These are phyloP conservation scores for Apiospora phragmitis DNA, from an alignment of 2,329 filamentous ascomycete genomes.

Conservation along the genomic window DNA sequence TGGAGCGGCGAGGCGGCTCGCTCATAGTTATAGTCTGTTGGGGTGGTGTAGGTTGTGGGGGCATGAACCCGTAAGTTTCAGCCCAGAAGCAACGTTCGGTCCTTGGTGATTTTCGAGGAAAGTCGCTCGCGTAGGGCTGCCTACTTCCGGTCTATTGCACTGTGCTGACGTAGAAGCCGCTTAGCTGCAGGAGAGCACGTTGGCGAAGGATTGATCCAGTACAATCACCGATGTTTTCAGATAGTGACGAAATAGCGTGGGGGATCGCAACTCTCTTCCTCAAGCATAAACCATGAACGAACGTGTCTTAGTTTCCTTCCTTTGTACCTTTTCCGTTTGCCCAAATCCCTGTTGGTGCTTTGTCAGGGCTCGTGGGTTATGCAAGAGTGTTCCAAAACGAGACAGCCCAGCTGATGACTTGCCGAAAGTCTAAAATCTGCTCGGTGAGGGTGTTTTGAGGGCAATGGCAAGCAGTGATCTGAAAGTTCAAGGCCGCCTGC, in stretches of 20 bases:
- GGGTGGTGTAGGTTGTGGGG: slow-evolving; percentile 13
- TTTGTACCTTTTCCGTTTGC: neutral
- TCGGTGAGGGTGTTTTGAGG: neutral
- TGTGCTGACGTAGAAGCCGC: neutral
- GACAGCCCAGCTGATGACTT: neutral
- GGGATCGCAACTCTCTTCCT: slow-evolving; percentile 6
- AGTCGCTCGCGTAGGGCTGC: slow-evolving; percentile 1
- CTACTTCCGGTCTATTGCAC: neutral
- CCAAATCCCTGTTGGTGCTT: neutral
- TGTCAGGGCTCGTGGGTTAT: slow-evolving; percentile 4
- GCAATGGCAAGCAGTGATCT: neutral
- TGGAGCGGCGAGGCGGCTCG: slow-evolving; percentile 41
- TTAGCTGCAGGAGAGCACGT: neutral
- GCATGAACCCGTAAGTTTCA: slow-evolving; percentile 19
- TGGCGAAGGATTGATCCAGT: slow-evolving; percentile 1
- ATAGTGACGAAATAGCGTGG: neutral
- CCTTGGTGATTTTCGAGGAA: neutral
- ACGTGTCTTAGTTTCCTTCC: neutral
- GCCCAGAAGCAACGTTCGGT: slow-evolving; percentile 6
- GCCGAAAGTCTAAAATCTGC: neutral
- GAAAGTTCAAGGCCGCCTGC: neutral
- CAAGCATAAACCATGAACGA: neutral
- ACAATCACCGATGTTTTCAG: slow-evolving; percentile 3
- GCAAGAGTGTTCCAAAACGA: neutral
- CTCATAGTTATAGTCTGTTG: slow-evolving; percentile 27